These are phyloP conservation scores for Echeveria elegans DNA, from an alignment of 164 flowering plant species.

Conservation along the genomic window DNA sequence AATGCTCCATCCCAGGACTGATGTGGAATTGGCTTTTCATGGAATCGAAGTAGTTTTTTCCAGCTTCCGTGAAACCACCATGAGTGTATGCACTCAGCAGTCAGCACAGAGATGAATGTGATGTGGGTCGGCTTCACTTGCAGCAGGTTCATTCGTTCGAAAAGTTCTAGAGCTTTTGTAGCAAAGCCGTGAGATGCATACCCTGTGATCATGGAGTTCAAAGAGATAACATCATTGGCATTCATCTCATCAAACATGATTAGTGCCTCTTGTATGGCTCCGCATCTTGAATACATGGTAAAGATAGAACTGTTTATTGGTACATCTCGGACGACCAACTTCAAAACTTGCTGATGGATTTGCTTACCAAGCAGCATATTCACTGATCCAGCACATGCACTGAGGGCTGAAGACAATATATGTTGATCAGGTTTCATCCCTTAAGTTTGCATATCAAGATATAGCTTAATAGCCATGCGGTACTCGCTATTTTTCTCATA, in stretches of 20 bases:
- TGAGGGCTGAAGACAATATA: constrained; percentile 13
- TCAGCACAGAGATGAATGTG: constrained; percentile 19
- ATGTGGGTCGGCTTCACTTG: constrained; percentile 15
- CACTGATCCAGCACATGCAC: constrained; percentile 11
- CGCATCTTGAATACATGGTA: constrained; percentile 27
- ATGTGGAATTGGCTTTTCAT: constrained; percentile 20
- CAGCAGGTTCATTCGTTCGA: constrained; percentile 15
- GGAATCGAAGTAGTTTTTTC: constrained; percentile 6
- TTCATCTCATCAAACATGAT: constrained; percentile 12
- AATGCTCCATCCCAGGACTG: constrained; percentile 23
- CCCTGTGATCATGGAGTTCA: constrained; percentile 16
- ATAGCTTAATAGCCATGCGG: background rate
- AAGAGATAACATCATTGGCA: constrained; percentile 11
- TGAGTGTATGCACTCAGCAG: constrained; percentile 22
- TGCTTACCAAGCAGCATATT: constrained; percentile 17
- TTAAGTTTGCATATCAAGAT: constrained; percentile 9
- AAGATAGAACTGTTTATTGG: constrained; percentile 17
- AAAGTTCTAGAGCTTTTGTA: constrained; percentile 15
- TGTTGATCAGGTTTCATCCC: constrained; percentile 14
- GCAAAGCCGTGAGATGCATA: constrained; percentile 21
- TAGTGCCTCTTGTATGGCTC: constrained; percentile 14
- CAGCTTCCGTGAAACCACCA: constrained; percentile 12
- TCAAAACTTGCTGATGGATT: constrained; percentile 18
- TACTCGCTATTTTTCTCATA: background rate
- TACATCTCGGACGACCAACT: constrained; percentile 17